Percentiles rank a stretch among this genome's conserved stretches.
Conservation (phyloP, 2,329 filamentous ascomycete genomes). For the Aspergillus floridensis region DNA sequence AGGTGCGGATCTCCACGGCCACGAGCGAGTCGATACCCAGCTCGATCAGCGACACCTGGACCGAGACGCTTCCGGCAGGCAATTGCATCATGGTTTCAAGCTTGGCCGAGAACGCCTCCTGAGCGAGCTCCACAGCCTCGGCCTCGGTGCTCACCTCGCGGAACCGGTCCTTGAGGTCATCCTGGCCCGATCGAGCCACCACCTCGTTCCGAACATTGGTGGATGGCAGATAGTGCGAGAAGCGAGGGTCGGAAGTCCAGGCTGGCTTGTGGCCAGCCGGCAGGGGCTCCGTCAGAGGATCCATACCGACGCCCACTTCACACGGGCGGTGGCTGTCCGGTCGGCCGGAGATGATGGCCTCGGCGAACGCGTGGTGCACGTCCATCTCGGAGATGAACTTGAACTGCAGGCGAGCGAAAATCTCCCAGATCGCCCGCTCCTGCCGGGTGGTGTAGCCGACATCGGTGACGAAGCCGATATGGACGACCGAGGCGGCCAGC, state of each 20-base stretch:
- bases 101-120: too few species aligned
- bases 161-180: too few species aligned
- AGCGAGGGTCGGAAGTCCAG: too few species aligned
- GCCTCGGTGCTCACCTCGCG: too few species aligned
- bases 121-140: too few species aligned
- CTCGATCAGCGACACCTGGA: constrained; percentile 22
- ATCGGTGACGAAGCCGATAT: constrained; percentile 25
- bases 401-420: background rate
- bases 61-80: constrained; percentile 14
- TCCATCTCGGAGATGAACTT: constrained; percentile 15
- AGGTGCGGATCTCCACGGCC: constrained; percentile 45
- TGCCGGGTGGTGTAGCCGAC: constrained; percentile 17
- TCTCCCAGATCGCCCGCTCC: background rate
- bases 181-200: too few species aligned
- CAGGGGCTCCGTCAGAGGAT: too few species aligned
- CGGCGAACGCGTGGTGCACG: constrained; percentile 34
- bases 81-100: too few species aligned
- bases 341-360: constrained; percentile 48
- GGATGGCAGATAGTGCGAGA: too few species aligned
- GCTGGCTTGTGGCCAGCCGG: too few species aligned
- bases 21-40: constrained; percentile 41
- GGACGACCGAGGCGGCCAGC: constrained; percentile 16
- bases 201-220: too few species aligned
- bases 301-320: too few species aligned
- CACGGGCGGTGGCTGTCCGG: constrained; percentile 18